These are phyloP conservation scores for Clarkia xantiana DNA, from an alignment of 345 rosid species.

Conservation along the genomic window DNA sequence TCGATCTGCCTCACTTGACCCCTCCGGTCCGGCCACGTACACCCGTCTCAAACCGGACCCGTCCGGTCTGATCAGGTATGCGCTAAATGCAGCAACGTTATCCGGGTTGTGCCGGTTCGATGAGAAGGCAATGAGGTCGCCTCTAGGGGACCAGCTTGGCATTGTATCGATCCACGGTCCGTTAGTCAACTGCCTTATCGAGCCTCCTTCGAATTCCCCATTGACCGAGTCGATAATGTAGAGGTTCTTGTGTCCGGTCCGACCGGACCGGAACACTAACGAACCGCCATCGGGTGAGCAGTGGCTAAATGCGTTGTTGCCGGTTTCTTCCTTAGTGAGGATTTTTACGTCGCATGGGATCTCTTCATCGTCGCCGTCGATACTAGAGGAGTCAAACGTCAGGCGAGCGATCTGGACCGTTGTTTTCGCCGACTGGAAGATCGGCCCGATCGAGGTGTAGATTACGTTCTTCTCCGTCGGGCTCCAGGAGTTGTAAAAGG, in stretches of 20 bases:
- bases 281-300: conserved; percentile 79
- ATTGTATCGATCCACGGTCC: conserved; percentile 83
- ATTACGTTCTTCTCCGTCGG: conserved; percentile 54
- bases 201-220: conserved; percentile 41
- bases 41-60: conserved; percentile 55
- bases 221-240: conserved; percentile 42
- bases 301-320: conserved; percentile 78
- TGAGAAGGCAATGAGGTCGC: conserved; percentile 87
- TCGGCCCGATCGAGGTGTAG: conserved; percentile 68
- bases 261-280: conserved; percentile 68
- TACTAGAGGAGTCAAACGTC: conserved; percentile 27
- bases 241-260: conserved; percentile 61
- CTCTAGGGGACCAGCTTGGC: conserved; percentile 75
- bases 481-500: conserved; percentile 81
- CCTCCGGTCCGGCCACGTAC: conserved; percentile 36
- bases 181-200: conserved; percentile 39
- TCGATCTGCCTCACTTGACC: conserved; percentile 33
- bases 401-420: conserved; percentile 78
- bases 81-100: conserved; percentile 25
- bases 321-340: conserved; percentile 51
- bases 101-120: conserved; percentile 58
- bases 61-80: conserved; percentile 51
- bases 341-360: conserved; percentile 45
- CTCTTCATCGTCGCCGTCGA: conserved; percentile 26
- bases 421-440: conserved; percentile 30